A percentile compares a stretch with the other conserved stretches of the same genome.
phyloP scores from a whole-genome alignment of 2,329 filamentous ascomycete genomes.

The Fusarium oligoseptatum region DNA sequence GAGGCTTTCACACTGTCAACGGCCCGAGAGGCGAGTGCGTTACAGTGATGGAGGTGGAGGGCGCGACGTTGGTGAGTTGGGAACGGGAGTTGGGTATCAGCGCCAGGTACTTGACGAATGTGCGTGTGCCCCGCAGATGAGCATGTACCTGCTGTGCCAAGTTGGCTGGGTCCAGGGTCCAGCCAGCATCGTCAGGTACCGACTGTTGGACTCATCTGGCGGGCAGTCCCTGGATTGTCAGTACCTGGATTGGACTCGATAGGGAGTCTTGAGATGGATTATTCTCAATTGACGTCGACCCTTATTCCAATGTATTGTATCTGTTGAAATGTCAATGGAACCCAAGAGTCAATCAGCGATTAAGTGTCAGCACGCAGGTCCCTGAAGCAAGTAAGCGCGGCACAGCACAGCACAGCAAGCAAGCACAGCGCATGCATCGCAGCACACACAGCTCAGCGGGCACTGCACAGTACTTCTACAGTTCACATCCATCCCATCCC shows the following conservation, averaged over 20 bases:
- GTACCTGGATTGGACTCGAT: not conserved
- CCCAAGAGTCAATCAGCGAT: not conserved
- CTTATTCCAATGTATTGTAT: not conserved
- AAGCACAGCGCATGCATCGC: constrained; percentile 1
- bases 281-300: not conserved
- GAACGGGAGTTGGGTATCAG: constrained; percentile 36
- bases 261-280: not conserved
- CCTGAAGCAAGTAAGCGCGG: constrained; percentile 1
- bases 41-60: constrained; percentile 31
- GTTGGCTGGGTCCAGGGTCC: constrained; percentile 33
- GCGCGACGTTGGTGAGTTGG: constrained; percentile 31
- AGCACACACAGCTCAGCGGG: not conserved
- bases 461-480: not conserved
- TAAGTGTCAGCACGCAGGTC: constrained; percentile 12
- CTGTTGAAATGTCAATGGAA: not conserved
- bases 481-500: not conserved
- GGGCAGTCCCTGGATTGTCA: constrained; percentile 4
- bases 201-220: constrained; percentile 17
- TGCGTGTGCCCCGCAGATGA: constrained; percentile 20
- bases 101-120: constrained; percentile 28
- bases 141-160: constrained; percentile 21
- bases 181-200: constrained; percentile 35
- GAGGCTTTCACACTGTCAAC: constrained; percentile 45
- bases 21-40: constrained; percentile 43
- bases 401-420: not conserved